Evolutionary conservation across 1,284 basidiomycete genomes (phyloP).

Genomic region (Pisolithus thermaeus): DNA sequence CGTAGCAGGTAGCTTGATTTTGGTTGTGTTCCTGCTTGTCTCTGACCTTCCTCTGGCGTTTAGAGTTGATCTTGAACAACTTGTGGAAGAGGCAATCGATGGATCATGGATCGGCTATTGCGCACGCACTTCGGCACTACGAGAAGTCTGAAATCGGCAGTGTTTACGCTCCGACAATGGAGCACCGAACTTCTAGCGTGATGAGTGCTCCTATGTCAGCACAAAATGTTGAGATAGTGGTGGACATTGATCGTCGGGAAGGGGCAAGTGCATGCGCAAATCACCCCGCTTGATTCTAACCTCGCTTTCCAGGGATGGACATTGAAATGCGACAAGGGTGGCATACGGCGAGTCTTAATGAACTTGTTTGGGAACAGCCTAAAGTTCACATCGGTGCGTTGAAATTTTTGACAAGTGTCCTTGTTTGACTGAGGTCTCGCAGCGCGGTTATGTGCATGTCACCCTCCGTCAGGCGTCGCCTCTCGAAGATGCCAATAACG

Average conservation of each 20-base stretch:
- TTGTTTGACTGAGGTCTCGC: constrained; percentile 13
- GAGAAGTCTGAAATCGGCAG: constrained; percentile 82
- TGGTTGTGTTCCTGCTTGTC: neutral
- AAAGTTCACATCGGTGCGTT: constrained; percentile 78
- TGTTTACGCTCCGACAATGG: constrained; percentile 76
- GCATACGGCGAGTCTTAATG: constrained; percentile 89
- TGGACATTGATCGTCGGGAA: constrained; percentile 75
- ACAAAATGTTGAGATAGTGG: constrained; percentile 78
- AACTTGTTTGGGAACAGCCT: constrained; percentile 94
- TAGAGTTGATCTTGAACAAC: constrained; percentile 81
- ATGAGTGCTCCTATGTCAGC: constrained; percentile 29
- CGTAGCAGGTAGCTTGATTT: constrained; percentile 49
- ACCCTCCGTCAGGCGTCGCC: constrained; percentile 70
- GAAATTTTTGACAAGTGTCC: neutral
- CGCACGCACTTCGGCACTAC: constrained; percentile 63
- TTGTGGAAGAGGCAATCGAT: constrained; percentile 94
- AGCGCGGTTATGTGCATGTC: constrained; percentile 88
- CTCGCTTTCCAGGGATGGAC: constrained; percentile 67
- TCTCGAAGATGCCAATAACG: constrained; percentile 42
- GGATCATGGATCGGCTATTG: constrained; percentile 93
- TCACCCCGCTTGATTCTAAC: neutral
- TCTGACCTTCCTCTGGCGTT: neutral
- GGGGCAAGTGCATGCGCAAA: constrained; percentile 40
- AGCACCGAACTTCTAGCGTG: constrained; percentile 33
- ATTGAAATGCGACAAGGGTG: constrained; percentile 87